Conservation (phyloP, 1,284 basidiomycete species). For the Ceratobasidium sp. region DNA sequence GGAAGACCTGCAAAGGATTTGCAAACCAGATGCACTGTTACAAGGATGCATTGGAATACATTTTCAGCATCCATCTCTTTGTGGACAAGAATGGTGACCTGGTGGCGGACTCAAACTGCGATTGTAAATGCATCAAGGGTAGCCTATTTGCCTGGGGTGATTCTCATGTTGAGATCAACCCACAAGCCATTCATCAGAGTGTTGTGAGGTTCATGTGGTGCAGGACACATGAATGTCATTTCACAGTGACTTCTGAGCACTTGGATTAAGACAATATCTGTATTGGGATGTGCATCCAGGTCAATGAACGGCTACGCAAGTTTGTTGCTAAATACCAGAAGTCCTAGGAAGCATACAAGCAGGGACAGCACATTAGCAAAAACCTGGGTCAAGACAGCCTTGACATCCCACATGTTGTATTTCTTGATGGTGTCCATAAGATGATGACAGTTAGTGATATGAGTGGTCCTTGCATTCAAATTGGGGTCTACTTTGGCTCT, state of each 20-base stretch:
- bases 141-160: background rate
- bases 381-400: slow-evolving; percentile 14
- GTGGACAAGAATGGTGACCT: background rate
- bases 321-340: no score
- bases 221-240: no score
- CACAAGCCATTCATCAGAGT: no score
- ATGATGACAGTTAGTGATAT: slow-evolving; percentile 47
- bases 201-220: no score
- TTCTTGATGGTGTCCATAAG: slow-evolving; percentile 35
- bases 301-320: no score
- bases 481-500: slow-evolving; percentile 46
- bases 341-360: no score
- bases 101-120: background rate
- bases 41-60: background rate
- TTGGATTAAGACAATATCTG: no score
- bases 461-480: background rate
- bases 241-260: no score
- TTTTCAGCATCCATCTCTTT: background rate
- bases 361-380: no score
- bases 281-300: no score
- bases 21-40: background rate
- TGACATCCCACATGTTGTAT: slow-evolving; percentile 33
- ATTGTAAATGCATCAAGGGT: background rate
- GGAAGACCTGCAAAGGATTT: background rate
- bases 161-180: background rate